Conservation (phyloP, 768 basidiomycete species). For the Tulasnella sp. region DNA sequence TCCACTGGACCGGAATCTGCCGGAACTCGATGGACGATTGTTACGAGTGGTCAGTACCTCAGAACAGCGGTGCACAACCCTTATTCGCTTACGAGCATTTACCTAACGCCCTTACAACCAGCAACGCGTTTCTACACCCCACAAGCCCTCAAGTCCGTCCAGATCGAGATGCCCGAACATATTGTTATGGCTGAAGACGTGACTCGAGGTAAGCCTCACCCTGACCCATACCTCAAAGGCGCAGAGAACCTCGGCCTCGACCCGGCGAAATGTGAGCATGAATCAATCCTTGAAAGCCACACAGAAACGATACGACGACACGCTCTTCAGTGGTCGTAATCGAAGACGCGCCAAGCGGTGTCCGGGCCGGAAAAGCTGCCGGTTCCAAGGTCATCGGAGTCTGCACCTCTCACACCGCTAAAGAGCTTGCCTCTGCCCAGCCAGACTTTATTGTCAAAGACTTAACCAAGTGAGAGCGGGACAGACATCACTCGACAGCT, state of each 20-base stretch:
- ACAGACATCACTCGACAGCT: not conserved
- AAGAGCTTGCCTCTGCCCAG: conserved; percentile 35
- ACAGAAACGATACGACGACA: not conserved
- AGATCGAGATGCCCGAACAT: conserved; percentile 43
- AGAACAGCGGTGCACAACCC: conserved; percentile 13
- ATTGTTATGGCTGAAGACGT: conserved; percentile 71
- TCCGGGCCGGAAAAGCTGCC: conserved; percentile 64
- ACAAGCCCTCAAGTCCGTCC: conserved; percentile 53
- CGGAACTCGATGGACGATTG: conserved; percentile 71
- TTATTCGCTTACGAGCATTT: not conserved
- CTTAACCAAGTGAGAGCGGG: conserved; percentile 34
- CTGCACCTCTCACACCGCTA: conserved; percentile 62
- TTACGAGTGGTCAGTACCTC: conserved; percentile 51
- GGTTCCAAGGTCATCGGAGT: conserved; percentile 70
- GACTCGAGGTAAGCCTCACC: conserved; percentile 66
- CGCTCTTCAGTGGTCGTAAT: conserved; percentile 53
- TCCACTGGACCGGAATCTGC: conserved; percentile 16
- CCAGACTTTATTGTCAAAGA: conserved; percentile 60
- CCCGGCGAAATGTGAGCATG: conserved; percentile 28
- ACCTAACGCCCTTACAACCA: conserved; percentile 25
- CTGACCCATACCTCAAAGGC: conserved; percentile 76
- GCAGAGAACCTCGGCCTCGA: conserved; percentile 46
- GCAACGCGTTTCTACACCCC: conserved; percentile 66
- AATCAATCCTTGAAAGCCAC: conserved; percentile 20
- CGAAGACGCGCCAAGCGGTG: conserved; percentile 81